Conservation (phyloP, 2,329 filamentous ascomycete species). For the Cytospora piceae region DNA sequence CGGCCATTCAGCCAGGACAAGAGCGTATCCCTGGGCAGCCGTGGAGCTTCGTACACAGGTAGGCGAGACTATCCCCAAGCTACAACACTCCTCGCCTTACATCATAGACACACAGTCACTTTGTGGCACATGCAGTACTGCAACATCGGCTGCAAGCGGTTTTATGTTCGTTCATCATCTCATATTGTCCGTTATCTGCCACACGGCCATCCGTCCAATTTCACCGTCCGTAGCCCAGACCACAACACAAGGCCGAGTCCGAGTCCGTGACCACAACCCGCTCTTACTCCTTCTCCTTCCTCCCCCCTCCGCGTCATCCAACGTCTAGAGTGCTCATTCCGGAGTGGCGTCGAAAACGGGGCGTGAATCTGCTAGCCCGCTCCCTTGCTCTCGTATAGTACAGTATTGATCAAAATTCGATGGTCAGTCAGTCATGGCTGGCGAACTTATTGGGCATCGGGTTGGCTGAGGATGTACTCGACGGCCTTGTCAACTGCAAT, state of each 20-base stretch:
- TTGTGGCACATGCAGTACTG: not conserved
- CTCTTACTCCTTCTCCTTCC: constrained; percentile 2
- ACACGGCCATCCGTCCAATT: constrained; percentile 5
- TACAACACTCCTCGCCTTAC: not conserved
- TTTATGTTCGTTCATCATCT: not conserved
- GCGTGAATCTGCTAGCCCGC: constrained; percentile 6
- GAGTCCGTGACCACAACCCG: not conserved
- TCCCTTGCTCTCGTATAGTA: constrained; percentile 16
- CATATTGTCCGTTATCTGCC: constrained; percentile 19
- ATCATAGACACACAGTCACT: not conserved
- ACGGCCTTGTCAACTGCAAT: constrained; percentile 85
- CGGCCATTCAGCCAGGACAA: no score
- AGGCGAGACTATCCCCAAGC: not conserved
- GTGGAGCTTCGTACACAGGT: not conserved
- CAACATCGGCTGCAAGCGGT: not conserved
- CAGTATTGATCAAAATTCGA: not conserved
- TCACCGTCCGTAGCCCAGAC: constrained; percentile 4
- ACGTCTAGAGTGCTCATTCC: constrained; percentile 16
- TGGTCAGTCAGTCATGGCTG: not conserved
- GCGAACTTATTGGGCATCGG: constrained; percentile 72
- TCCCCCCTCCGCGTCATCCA: not conserved
- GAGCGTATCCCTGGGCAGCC: no score
- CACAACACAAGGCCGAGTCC: not conserved
- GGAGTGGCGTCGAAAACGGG: constrained; percentile 18
- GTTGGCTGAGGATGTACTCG: constrained; percentile 90